Percentiles rank a stretch among this genome's conserved stretches.
Evolutionary conservation across 148 eudicot species (phyloP).

Genomic region (Spergularia bocconei): DNA sequence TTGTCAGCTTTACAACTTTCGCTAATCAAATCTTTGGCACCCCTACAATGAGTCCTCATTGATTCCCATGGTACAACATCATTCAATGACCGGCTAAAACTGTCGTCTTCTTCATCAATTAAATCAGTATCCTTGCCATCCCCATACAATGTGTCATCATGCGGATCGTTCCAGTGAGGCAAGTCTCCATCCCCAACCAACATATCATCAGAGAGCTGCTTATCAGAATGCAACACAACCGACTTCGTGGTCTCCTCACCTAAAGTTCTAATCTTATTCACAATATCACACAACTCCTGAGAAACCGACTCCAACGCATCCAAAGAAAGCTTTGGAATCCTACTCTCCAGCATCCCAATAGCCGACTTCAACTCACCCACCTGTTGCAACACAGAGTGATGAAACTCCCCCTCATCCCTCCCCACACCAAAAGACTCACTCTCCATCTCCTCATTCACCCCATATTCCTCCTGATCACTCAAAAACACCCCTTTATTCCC

Average conservation of each 20-base stretch:
- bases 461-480: constrained; percentile 78
- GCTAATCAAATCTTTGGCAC: constrained; percentile 56
- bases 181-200: constrained; percentile 72
- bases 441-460: constrained; percentile 70
- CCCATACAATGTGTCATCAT: constrained; percentile 55
- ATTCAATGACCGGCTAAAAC: constrained; percentile 77
- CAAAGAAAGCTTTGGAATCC: constrained; percentile 49
- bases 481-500: constrained; percentile 77
- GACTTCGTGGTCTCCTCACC: constrained; percentile 66
- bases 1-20: constrained; percentile 76
- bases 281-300: constrained; percentile 61
- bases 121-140: constrained; percentile 65
- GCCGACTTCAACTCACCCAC: constrained; percentile 63
- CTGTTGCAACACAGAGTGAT: constrained; percentile 60
- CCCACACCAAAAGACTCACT: constrained; percentile 49
- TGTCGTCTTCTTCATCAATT: constrained; percentile 86
- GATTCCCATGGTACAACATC: constrained; percentile 85
- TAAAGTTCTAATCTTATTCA: constrained; percentile 60
- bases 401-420: constrained; percentile 57
- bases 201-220: constrained; percentile 60
- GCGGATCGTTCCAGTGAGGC: constrained; percentile 68
- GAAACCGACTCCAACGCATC: constrained; percentile 62
- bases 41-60: constrained; percentile 59
- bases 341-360: constrained; percentile 63
- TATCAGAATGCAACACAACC: constrained; percentile 51